These are phyloP conservation scores for Hypoxylon rickii DNA, from an alignment of 495 filamentous ascomycete genomes.

Conservation along the genomic window DNA sequence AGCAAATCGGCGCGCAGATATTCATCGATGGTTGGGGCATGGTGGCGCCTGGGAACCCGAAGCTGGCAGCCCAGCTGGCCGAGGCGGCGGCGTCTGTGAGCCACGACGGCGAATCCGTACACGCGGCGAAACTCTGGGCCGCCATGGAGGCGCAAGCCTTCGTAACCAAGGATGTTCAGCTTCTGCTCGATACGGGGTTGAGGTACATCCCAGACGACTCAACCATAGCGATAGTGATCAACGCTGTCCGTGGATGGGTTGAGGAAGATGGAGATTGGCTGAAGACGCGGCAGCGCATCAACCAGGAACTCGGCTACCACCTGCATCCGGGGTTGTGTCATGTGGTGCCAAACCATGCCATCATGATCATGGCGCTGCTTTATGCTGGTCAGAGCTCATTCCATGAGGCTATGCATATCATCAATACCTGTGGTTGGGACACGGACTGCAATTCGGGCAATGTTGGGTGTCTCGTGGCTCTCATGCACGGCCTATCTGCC, in stretches of 20 bases:
- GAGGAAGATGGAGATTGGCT: slow-evolving; percentile 32
- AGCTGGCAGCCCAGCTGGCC: slow-evolving; percentile 30
- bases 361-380: slow-evolving; percentile 42
- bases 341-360: slow-evolving; percentile 39
- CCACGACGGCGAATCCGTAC: slow-evolving; percentile 39
- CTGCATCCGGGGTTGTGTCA: slow-evolving; percentile 39
- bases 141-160: slow-evolving; percentile 42
- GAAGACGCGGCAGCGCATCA: slow-evolving; percentile 35
- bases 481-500: slow-evolving; percentile 38
- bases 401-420: slow-evolving; percentile 41
- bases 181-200: slow-evolving; percentile 35
- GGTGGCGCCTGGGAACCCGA: slow-evolving; percentile 29
- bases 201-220: slow-evolving; percentile 25
- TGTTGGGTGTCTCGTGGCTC: slow-evolving; percentile 36
- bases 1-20: slow-evolving; percentile 43
- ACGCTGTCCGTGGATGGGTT: slow-evolving; percentile 32
- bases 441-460: slow-evolving; percentile 44
- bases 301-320: slow-evolving; percentile 38
- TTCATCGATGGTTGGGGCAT: slow-evolving; percentile 42
- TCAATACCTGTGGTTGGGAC: slow-evolving; percentile 43
- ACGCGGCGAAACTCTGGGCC: slow-evolving; percentile 40
- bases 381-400: slow-evolving; percentile 35
- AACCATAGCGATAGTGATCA: slow-evolving; percentile 21
- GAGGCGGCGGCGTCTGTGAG: slow-evolving; percentile 35
- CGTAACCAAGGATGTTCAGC: slow-evolving; percentile 26